Evolutionary conservation across 257 asterid genomes (phyloP).

Genomic region (Paulownia fortunei): DNA sequence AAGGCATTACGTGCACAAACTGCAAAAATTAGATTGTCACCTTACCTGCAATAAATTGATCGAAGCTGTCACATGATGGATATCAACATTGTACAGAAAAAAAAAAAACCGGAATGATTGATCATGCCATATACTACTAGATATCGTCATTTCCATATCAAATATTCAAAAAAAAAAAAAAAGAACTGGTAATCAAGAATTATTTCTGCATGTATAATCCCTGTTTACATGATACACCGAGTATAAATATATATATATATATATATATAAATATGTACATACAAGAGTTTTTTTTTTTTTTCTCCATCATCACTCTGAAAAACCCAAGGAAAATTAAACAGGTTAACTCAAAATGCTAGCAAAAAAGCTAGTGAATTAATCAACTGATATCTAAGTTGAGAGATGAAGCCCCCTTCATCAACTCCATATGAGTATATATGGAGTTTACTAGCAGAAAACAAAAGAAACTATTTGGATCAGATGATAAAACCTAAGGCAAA

Average conservation of each 20-base stretch:
- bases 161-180: neutral
- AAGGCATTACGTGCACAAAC: conserved; percentile 49
- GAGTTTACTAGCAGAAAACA: neutral
- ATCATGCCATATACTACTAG: conserved; percentile 27
- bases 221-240: conserved; percentile 4
- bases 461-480: neutral
- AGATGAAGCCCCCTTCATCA: neutral
- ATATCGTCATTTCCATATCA: conserved; percentile 18
- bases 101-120: conserved; percentile 24
- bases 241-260: too few species aligned
- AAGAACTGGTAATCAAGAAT: neutral
- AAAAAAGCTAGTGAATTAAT: neutral
- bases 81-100: conserved; percentile 8
- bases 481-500: neutral
- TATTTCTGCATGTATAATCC: conserved; percentile 36
- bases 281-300: conserved; percentile 8
- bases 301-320: neutral
- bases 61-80: conserved; percentile 33
- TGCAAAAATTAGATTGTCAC: conserved; percentile 35
- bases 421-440: neutral
- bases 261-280: conserved; percentile 19
- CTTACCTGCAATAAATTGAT: conserved; percentile 39
- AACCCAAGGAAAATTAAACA: neutral
- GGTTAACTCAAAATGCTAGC: neutral
- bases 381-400: neutral